Base-by-base conservation (phyloP, 108 stramenopile species). In the Nitzschia palea region DNA sequence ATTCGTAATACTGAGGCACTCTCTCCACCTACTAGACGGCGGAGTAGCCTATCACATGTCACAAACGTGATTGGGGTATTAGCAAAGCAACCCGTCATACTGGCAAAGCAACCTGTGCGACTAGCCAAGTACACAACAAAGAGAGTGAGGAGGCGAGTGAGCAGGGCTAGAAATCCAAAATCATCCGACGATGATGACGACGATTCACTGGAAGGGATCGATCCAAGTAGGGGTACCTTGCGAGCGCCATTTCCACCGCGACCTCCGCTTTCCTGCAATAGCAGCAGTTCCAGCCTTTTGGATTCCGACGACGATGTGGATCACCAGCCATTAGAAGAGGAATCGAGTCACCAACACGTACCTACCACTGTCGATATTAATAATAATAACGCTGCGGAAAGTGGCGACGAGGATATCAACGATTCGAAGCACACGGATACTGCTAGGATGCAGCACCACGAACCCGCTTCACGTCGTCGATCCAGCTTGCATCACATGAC, bases 21-120 rank as follows among this genome's bases (percentile, higher is more conserved):
- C 22, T 48, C 47, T 12, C 47, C 47, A 10, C 18, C 47, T n/a
- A 18, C 15, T 48, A n/a, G 15, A 4, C 28, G 59, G 20, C 59
- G 59, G 17, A 44, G 42, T 15, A 61, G 59, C 28, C 22, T 61
- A 6, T 42, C 37, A 2, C 59, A 61, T 27, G 59, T 61, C 23
- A 44, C 59, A 18, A 42, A 29, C 26, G 59, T 40, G 1, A 61
- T 61, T 43, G 42, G 59, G 9, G 42, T 61, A 2, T 25, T 61
- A 1, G 37, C 59, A 10, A 61, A 42, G 26, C 59, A 61, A 23
- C 59, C 59, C 42, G 59, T 61, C 40, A 61, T 23, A 25, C 42
- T 61, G 35, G 59, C 59, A 4, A 61, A 61, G 23, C 42, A 42
- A 3, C 37, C 59, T 25, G 42, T 42, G 12, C 37, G 59, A 1